Conservation (phyloP, 805 yeast species). For the Lachancea fermentati region DNA sequence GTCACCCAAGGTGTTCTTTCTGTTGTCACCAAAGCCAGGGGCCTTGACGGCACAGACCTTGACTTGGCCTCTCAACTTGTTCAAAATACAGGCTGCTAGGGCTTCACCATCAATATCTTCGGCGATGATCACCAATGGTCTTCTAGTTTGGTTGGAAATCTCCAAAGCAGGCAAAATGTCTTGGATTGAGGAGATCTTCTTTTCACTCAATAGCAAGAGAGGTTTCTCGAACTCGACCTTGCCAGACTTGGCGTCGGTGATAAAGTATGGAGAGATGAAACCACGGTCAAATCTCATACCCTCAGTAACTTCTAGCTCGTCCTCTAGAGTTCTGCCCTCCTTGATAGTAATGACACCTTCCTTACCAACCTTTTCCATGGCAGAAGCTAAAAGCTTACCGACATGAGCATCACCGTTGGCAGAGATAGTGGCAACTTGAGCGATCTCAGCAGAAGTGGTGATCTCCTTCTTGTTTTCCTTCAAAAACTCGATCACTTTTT, state of each 20-base stretch:
- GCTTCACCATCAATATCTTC: conserved; percentile 99
- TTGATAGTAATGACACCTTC: conserved; percentile 98
- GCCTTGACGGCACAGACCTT: conserved; percentile 95
- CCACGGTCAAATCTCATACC: conserved; percentile 99
- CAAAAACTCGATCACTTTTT: conserved; percentile 80
- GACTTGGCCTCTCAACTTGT: conserved; percentile 97
- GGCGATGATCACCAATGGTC: conserved; percentile 88
- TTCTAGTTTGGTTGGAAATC: conserved; percentile 85
- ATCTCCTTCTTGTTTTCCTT: conserved; percentile 85
- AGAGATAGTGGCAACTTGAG: conserved; percentile 96
- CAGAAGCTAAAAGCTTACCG: conserved; percentile 84
- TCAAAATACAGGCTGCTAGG: conserved; percentile 92
- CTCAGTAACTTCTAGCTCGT: conserved; percentile 93
- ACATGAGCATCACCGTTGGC: conserved; percentile 95
- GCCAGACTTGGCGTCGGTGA: conserved; percentile 86
- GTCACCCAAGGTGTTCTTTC: conserved; percentile 96
- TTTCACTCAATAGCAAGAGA: conserved; percentile 78
- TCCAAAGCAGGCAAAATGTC: conserved; percentile 91
- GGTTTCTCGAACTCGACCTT: conserved; percentile 96
- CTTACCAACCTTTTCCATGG: conserved; percentile 98
- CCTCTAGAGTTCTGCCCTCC: conserved; percentile 96
- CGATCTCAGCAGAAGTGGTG: conserved; percentile 90
- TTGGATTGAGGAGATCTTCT: conserved; percentile 84
- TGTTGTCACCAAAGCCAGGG: conserved; percentile 98
- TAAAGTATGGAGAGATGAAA: conserved; percentile 92